Evolutionary conservation across 2,329 filamentous ascomycete genomes (phyloP).

Genomic region (Clarireedia hainanense): DNA sequence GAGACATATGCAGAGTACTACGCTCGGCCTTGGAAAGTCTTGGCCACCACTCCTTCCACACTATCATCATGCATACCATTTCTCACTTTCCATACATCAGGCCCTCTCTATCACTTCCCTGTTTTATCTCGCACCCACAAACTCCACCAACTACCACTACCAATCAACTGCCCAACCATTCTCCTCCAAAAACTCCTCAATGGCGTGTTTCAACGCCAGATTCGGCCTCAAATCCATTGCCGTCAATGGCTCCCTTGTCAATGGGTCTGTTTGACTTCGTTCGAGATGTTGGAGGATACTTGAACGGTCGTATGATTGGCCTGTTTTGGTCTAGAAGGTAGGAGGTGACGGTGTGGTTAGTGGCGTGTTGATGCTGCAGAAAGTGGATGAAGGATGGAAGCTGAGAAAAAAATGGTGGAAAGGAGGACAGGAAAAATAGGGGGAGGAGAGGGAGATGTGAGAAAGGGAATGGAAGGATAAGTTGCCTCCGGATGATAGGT

Average conservation of each 20-base stretch:
- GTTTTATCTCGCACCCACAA: too few species aligned
- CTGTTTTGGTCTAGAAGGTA: constrained; percentile 60
- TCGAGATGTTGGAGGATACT: constrained; percentile 82
- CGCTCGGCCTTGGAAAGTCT: too few species aligned
- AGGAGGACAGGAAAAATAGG: background rate
- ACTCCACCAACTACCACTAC: constrained; percentile 35
- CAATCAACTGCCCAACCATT: constrained; percentile 94
- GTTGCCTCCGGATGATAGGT: too few species aligned
- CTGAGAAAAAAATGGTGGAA: background rate
- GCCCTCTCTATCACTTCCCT: background rate
- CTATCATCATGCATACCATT: too few species aligned
- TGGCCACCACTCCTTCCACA: background rate
- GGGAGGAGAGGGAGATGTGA: background rate
- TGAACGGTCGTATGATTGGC: constrained; percentile 82
- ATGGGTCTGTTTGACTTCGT: constrained; percentile 65
- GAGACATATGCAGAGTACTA: too few species aligned
- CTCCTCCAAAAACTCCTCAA: constrained; percentile 73
- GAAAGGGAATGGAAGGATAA: background rate
- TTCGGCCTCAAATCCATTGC: constrained; percentile 72
- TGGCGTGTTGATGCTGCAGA: background rate
- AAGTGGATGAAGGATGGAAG: background rate
- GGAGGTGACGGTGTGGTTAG: background rate
- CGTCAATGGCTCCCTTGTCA: constrained; percentile 69
- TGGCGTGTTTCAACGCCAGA: constrained; percentile 70
- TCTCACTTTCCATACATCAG: too few species aligned